Percentiles rank a stretch among this genome's conserved stretches.
These are phyloP conservation scores for Letharia lupina DNA, from an alignment of 495 filamentous ascomycete species.

Conservation along the genomic window DNA sequence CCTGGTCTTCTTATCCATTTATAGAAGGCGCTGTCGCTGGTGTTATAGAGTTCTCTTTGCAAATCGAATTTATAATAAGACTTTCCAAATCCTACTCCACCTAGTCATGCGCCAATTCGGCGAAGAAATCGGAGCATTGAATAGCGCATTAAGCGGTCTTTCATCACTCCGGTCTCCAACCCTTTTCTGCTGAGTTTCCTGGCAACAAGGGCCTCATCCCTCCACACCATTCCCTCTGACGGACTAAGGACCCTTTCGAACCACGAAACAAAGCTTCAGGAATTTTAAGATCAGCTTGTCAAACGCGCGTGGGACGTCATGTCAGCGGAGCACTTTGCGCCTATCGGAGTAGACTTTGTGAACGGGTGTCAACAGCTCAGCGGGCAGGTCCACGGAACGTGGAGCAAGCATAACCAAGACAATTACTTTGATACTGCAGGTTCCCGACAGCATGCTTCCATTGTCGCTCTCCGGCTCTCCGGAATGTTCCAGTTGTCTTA, in stretches of 20 bases:
- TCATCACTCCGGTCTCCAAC: not conserved
- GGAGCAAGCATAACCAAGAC: slow-evolving; percentile 5
- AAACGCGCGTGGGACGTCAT: not conserved
- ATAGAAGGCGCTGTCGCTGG: not conserved
- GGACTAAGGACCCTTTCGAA: not conserved
- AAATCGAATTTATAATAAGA: not conserved
- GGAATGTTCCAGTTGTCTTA: not conserved
- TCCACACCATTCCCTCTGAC: not conserved
- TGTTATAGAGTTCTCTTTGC: not conserved
- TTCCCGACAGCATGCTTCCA: not conserved
- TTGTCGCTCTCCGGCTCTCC: not conserved
- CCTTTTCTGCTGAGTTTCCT: not conserved
- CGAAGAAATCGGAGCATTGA: not conserved
- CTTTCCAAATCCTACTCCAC: not conserved
- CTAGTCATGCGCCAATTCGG: not conserved
- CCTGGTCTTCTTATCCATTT: not conserved
- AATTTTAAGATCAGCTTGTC: not conserved
- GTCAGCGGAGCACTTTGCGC: not conserved
- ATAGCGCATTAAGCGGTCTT: not conserved
- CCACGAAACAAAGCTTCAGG: not conserved
- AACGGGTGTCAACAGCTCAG: not conserved
- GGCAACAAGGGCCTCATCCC: not conserved
- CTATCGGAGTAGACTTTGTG: not conserved
- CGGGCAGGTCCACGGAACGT: not conserved
- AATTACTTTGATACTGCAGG: not conserved